Conservation (phyloP, 2,329 filamentous ascomycete species). For the Cladosporium velox region DNA sequence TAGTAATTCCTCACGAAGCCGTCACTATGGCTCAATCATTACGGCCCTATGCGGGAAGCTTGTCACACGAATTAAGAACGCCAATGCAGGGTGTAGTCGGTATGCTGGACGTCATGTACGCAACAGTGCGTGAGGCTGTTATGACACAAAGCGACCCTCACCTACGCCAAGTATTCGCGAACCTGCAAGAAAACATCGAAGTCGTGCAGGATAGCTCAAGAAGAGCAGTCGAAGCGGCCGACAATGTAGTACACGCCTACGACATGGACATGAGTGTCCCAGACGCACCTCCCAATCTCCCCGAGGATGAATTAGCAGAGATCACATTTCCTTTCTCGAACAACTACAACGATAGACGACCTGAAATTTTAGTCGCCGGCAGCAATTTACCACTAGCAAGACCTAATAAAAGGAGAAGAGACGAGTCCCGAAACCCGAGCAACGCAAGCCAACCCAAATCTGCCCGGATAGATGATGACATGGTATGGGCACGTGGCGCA, state of each 20-base stretch:
- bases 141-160: conserved; percentile 54
- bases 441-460: conserved; percentile 32
- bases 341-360: conserved; percentile 37
- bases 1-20: conserved; percentile 56
- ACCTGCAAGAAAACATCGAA: conserved; percentile 69
- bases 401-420: conserved; percentile 47
- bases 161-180: conserved; percentile 59
- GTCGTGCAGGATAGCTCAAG: conserved; percentile 72
- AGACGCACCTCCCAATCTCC: conserved; percentile 51
- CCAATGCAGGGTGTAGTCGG: conserved; percentile 76
- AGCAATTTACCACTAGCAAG: conserved; percentile 44
- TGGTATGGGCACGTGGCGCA: conserved; percentile 24
- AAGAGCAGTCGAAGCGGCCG: conserved; percentile 70
- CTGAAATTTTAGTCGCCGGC: conserved; percentile 47
- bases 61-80: conserved; percentile 71
- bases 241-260: conserved; percentile 75
- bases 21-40: conserved; percentile 64
- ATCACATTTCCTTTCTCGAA: conserved; percentile 29
- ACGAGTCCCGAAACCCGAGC: conserved; percentile 31
- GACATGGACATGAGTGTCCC: conserved; percentile 75
- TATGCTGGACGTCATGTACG: conserved; percentile 76
- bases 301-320: conserved; percentile 31
- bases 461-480: conserved; percentile 24
- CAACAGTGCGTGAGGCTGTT: conserved; percentile 67
- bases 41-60: conserved; percentile 70